Evolutionary conservation across 306 rosid species (phyloP).

Genomic region (Albizia julibrissin): DNA sequence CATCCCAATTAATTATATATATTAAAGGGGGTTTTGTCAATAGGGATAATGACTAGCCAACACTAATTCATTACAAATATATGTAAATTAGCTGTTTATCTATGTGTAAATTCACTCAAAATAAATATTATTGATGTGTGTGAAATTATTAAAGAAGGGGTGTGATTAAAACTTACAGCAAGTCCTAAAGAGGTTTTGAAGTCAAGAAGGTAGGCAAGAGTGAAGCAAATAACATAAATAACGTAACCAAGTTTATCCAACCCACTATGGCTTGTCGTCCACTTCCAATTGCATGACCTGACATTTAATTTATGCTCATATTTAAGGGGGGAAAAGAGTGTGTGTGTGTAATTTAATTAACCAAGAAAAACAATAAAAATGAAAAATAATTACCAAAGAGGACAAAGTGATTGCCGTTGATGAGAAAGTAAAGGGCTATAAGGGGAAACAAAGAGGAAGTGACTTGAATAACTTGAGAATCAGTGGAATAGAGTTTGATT

Average conservation of each 20-base stretch:
- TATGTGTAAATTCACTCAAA: too few relatives aligned
- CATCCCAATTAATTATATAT: too few relatives aligned
- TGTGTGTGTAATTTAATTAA: too few relatives aligned
- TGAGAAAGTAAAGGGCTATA: not conserved
- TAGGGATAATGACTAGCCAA: too few relatives aligned
- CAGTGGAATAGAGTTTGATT: not conserved
- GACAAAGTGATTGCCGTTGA: slow-evolving; percentile 2
- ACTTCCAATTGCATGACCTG: slow-evolving; percentile 68
- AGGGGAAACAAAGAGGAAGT: not conserved
- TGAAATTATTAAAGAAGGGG: not conserved
- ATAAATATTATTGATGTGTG: too few relatives aligned
- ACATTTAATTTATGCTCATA: not conserved
- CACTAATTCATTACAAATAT: too few relatives aligned
- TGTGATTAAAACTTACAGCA: slow-evolving; percentile 38
- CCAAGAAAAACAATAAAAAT: not conserved
- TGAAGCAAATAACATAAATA: slow-evolving; percentile 48
- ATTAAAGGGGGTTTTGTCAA: too few relatives aligned
- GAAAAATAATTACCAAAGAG: not conserved
- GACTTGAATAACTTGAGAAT: not conserved
- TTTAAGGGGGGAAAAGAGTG: too few relatives aligned
- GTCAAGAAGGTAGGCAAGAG: slow-evolving; percentile 58
- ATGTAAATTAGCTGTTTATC: too few relatives aligned
- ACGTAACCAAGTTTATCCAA: slow-evolving; percentile 56
- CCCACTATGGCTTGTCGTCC: slow-evolving; percentile 68
- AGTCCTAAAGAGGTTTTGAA: slow-evolving; percentile 55